These are phyloP conservation scores for Chamaecrista fasciculata DNA, from an alignment of 306 rosid species.

Conservation along the genomic window DNA sequence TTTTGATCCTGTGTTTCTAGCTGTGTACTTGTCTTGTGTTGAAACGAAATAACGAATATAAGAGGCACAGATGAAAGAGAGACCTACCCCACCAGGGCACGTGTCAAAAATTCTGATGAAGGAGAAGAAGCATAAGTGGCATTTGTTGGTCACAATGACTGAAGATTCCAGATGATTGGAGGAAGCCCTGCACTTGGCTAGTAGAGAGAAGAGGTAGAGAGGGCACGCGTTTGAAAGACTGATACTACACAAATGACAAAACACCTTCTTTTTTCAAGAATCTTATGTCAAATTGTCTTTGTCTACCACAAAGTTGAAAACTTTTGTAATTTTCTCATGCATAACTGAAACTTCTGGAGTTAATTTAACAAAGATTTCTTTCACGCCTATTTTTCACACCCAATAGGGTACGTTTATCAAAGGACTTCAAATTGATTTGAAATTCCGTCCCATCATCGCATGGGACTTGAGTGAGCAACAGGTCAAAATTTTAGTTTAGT, in stretches of 20 bases:
- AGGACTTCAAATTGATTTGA: no score
- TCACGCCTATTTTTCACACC: no score
- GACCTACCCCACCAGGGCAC: background rate
- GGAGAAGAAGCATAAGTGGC: constrained; percentile 11
- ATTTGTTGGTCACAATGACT: background rate
- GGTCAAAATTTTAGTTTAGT: no score
- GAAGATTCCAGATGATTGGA: constrained; percentile 11
- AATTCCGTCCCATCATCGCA: no score
- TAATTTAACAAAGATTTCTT: no score
- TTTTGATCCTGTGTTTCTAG: background rate
- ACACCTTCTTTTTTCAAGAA: no score
- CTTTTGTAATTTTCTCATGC: no score
- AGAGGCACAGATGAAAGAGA: background rate
- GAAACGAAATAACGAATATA: background rate
- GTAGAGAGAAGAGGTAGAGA: background rate
- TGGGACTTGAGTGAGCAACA: no score
- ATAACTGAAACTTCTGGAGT: no score
- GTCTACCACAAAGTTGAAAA: no score
- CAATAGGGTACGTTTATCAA: no score
- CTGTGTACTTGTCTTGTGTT: background rate
- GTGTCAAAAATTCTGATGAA: constrained; percentile 9
- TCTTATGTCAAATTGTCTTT: no score
- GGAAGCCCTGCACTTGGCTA: background rate
- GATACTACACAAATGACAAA: background rate
- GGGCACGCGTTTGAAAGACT: constrained; percentile 27